Base-by-base conservation (phyloP, 371 early-diverging fungal genomes). In the Mucor lusitanicus region DNA sequence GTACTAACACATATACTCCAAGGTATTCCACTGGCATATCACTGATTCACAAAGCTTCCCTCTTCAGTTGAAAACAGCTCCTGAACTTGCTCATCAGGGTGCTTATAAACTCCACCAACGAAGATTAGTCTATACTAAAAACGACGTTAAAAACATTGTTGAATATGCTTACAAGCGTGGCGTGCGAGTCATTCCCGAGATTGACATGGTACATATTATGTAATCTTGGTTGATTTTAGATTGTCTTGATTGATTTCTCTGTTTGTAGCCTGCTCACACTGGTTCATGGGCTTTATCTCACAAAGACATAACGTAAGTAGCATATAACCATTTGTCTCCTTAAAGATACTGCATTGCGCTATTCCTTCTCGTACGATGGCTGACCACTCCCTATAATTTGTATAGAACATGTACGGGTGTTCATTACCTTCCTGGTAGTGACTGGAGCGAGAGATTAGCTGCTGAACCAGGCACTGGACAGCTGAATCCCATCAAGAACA, bases 21-120 rank as follows among this genome's bases (percentile, higher is more conserved):
- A 81, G 81, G 77, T 90, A 13, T 85, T 92, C 68, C 92, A 93
- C 70, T 93, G 93, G 92, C 92, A 93, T 71, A 79, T 93, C 9
- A 84, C 88, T 6, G 92, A 93, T 62, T 79, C 88, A 9, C 92
- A 90, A 11, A 85, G 88, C 40, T 91, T 88, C 71, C 90, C 91
- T 1, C 67, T 90, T 7, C 73, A 71, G 54, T 75, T 86, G 32
- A 77, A 82, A 54, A 75, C 59, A 27, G 64, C 78, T 63, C 87
- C 86, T 9, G 82, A 79, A 40, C 69, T 91, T 53, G 77, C 81
- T 19, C 7, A 65, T 11, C 73, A 81, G 33, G 90, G 89, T 12
- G 88, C 90, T 7, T 80, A 84, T 48, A 65, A 64, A 9, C 61
- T 77, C 59, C 74, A 85, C 8, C 73, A 71, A 27, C 74, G 67